Conservation (phyloP, 208 protist species). For the Acanthamoeba lenticulata region DNA sequence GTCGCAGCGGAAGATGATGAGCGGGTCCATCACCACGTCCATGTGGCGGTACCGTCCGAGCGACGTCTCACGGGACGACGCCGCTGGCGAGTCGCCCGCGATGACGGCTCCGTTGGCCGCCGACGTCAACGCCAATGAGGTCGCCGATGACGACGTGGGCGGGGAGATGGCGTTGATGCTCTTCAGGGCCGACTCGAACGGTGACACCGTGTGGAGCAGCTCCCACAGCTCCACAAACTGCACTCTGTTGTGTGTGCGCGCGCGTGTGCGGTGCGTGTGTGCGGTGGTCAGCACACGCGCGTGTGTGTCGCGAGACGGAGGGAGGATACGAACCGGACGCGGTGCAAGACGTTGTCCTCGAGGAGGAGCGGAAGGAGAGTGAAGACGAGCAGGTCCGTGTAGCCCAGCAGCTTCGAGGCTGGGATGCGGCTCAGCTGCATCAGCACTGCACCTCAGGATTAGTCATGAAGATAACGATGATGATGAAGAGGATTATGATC, state of each 20-base stretch:
- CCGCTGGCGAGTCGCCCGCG: not conserved
- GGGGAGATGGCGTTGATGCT: constrained; percentile 71
- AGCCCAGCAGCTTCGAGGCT: not conserved
- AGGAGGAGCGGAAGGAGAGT: not conserved
- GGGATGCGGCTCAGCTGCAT: not conserved
- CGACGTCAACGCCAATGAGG: not conserved
- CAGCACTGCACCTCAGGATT: not conserved
- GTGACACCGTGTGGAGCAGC: constrained; percentile 44
- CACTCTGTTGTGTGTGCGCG: too few species aligned
- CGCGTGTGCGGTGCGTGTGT: too few species aligned
- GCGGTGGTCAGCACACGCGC: too few species aligned
- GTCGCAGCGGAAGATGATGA: constrained; percentile 68
- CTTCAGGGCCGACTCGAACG: constrained; percentile 64
- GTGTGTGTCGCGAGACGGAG: not conserved
- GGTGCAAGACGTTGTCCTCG: not conserved
- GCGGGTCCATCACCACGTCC: constrained; percentile 72
- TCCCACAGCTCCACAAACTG: constrained; percentile 69
- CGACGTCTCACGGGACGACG: too few species aligned
- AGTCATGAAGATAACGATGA: too few species aligned
- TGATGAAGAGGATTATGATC: too few species aligned
- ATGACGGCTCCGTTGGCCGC: not conserved
- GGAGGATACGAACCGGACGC: not conserved
- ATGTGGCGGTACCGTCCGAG: constrained; percentile 60
- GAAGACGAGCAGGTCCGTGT: constrained; percentile 19
- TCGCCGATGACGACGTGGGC: too few species aligned